phyloP scores from a whole-genome alignment of 257 asterid species.

The Paraleonurus japonicus region DNA sequence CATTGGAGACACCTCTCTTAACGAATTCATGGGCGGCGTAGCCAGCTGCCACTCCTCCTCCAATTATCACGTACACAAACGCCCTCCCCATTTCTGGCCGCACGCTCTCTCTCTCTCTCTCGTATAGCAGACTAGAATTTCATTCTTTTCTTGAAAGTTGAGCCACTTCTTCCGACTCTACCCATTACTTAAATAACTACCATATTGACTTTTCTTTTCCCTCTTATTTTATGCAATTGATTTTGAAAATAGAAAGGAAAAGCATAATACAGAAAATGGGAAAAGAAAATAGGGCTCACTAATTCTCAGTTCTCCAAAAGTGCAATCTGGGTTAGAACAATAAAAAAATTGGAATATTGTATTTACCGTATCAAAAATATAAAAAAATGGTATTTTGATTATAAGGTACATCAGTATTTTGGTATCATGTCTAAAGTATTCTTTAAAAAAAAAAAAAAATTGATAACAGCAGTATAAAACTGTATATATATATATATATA shows the following conservation, averaged over 20 bases:
- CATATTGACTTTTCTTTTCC: conserved; percentile 24
- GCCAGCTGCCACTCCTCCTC: conserved; percentile 97
- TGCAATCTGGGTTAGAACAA: too few relatives aligned
- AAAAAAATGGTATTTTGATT: too few relatives aligned
- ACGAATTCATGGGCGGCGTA: conserved; percentile 92
- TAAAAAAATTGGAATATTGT: too few relatives aligned
- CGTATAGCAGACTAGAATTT: conserved; percentile 20
- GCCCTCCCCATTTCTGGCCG: conserved; percentile 79
- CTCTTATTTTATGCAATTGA: background rate
- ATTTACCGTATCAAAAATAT: too few relatives aligned
- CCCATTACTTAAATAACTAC: conserved; percentile 31
- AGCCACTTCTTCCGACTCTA: conserved; percentile 33
- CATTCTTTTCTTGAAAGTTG: conserved; percentile 37
- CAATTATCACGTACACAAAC: conserved; percentile 82
- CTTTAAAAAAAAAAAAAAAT: too few relatives aligned
- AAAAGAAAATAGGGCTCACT: background rate
- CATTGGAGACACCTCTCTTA: conserved; percentile 59
- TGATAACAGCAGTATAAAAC: too few relatives aligned
- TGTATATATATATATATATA: too few relatives aligned
- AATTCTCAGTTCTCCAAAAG: too few relatives aligned
- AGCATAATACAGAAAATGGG: background rate
- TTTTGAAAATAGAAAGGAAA: background rate
- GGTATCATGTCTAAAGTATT: too few relatives aligned
- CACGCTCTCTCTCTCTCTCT: conserved; percentile 21
- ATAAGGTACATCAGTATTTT: too few relatives aligned